These are phyloP conservation scores for Lasiodiplodia hormozganensis DNA, from an alignment of 2,329 filamentous ascomycete genomes.

Conservation along the genomic window DNA sequence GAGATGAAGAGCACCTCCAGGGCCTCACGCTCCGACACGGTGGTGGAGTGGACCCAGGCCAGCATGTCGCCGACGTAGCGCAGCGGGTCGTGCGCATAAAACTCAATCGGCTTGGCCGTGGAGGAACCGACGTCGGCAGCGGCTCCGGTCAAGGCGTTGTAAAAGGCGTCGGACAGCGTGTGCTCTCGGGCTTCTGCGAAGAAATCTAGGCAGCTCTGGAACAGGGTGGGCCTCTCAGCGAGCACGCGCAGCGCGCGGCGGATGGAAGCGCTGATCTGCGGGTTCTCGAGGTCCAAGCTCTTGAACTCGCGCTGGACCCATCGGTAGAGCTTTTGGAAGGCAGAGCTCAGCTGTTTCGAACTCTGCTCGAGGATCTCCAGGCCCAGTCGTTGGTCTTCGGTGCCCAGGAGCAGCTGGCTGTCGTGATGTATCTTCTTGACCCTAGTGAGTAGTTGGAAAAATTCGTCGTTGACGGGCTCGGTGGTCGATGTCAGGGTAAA, in stretches of 20 bases:
- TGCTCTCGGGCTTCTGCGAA: conserved; percentile 91
- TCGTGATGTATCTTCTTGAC: conserved; percentile 89
- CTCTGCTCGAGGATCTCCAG: conserved; percentile 91
- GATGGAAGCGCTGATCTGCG: conserved; percentile 86
- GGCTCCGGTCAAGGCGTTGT: conserved; percentile 81
- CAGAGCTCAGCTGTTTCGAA: conserved; percentile 83
- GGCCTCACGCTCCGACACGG: conserved; percentile 92
- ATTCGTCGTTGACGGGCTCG: conserved; percentile 83
- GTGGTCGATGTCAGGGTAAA: conserved; percentile 76
- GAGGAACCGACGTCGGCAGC: conserved; percentile 60
- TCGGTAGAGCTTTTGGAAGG: conserved; percentile 93
- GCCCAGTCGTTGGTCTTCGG: conserved; percentile 86
- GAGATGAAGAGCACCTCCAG: conserved; percentile 90
- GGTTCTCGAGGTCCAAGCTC: conserved; percentile 89
- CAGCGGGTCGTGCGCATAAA: conserved; percentile 88
- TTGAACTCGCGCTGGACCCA: conserved; percentile 97
- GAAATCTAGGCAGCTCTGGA: conserved; percentile 91
- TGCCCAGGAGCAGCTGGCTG: conserved; percentile 86
- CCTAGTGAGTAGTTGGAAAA: conserved; percentile 78
- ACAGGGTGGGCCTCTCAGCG: conserved; percentile 86
- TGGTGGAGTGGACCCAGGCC: conserved; percentile 92
- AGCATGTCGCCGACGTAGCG: conserved; percentile 97
- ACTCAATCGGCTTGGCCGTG: conserved; percentile 84
- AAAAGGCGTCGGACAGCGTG: conserved; percentile 87
- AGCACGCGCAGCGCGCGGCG: conserved; percentile 83